phyloP scores from a whole-genome alignment of 805 yeast species.

The Clavispora vitiphila region DNA sequence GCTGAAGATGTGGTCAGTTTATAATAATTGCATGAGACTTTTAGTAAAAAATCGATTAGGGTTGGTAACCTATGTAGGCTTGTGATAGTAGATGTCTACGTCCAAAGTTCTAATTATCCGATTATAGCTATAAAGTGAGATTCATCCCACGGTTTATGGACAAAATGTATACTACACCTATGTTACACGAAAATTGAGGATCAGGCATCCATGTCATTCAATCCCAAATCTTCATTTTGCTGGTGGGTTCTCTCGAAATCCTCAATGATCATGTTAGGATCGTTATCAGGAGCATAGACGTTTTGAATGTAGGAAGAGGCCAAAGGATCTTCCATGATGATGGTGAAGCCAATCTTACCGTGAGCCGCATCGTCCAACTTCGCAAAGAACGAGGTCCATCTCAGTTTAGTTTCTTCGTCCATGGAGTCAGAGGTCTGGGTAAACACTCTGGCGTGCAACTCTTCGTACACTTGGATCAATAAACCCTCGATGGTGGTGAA shows the following conservation, averaged over 20 bases:
- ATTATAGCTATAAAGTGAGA: neutral
- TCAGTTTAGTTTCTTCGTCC: conserved; percentile 69
- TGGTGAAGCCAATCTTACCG: conserved; percentile 79
- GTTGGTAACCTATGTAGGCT: too few species aligned
- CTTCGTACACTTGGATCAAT: conserved; percentile 82
- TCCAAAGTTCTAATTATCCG: neutral
- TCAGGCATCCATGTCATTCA: conserved; percentile 44
- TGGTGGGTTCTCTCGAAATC: conserved; percentile 85
- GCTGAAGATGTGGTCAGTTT: neutral
- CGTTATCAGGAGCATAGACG: conserved; percentile 97
- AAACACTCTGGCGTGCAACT: conserved; percentile 79
- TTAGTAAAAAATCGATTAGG: too few species aligned
- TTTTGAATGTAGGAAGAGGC: conserved; percentile 95
- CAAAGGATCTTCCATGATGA: conserved; percentile 88
- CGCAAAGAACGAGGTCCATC: conserved; percentile 79
- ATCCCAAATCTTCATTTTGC: conserved; percentile 89
- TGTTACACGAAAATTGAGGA: conserved; percentile 12
- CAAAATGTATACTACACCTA: neutral
- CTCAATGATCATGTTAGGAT: conserved; percentile 90
- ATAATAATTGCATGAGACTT: too few species aligned
- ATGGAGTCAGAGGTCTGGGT: conserved; percentile 86
- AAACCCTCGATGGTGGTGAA: conserved; percentile 97
- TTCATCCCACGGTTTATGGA: neutral
- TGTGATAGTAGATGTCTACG: too few species aligned
- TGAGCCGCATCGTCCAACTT: conserved; percentile 71